Percentiles rank a stretch among this genome's conserved stretches.
Evolutionary conservation across 768 basidiomycete genomes (phyloP).

Genomic region (Pulveroboletus sp.): DNA sequence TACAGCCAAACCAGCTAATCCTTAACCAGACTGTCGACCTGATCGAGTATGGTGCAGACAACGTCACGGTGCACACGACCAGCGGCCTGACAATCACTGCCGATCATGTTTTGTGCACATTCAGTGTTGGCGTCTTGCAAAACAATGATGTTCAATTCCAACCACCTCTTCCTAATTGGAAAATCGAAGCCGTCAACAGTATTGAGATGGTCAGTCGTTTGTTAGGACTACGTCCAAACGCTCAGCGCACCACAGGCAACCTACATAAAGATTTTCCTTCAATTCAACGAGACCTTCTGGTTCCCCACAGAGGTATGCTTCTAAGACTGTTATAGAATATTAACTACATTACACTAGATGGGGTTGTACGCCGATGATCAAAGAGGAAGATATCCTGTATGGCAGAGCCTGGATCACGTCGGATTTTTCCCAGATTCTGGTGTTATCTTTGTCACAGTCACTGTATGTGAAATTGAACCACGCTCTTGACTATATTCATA

Average conservation of each 20-base stretch:
- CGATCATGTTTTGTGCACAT: constrained; percentile 63
- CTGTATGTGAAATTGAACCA: constrained; percentile 10
- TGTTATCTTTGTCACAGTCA: constrained; percentile 34
- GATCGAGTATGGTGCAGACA: constrained; percentile 43
- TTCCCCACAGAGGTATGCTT: constrained; percentile 40
- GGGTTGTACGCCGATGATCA: constrained; percentile 56
- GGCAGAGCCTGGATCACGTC: constrained; percentile 61
- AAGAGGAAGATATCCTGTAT: constrained; percentile 63
- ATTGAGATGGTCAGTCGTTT: constrained; percentile 52
- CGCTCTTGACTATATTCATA: neutral
- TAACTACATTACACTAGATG: constrained; percentile 17
- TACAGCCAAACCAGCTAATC: constrained; percentile 44
- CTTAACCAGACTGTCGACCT: constrained; percentile 50
- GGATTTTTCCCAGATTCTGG: constrained; percentile 61
- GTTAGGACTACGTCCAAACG: neutral
- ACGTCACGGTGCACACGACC: constrained; percentile 46
- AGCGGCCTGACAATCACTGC: constrained; percentile 44
- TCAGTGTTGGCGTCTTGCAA: constrained; percentile 70
- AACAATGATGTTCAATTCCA: constrained; percentile 56
- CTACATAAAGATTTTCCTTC: constrained; percentile 68
- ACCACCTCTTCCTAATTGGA: constrained; percentile 57
- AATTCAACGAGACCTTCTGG: constrained; percentile 64
- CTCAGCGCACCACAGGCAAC: constrained; percentile 36
- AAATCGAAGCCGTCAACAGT: constrained; percentile 59
- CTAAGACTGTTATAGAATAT: neutral